Conservation (phyloP, 1,139 yeast genomes). For the Blastobotrys raffinosifermentans region DNA sequence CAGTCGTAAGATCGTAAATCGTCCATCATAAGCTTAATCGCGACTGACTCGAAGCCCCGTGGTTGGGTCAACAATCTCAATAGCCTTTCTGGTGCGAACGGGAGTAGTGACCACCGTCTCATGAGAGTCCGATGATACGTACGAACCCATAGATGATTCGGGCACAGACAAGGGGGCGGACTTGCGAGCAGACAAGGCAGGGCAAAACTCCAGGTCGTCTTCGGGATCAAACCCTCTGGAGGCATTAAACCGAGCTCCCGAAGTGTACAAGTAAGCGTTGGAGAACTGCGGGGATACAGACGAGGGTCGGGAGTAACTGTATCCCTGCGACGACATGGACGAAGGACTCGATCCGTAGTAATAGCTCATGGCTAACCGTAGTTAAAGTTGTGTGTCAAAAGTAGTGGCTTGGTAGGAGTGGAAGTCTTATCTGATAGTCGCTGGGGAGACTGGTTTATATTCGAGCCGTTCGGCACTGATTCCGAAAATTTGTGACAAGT, state of each 20-base stretch:
- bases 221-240: conserved; percentile 65
- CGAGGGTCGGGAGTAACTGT: conserved; percentile 22
- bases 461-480: no score
- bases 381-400: no score
- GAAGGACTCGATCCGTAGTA: conserved; percentile 11
- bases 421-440: no score
- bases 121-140: conserved; percentile 12
- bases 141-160: conserved; percentile 4
- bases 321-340: conserved; percentile 7
- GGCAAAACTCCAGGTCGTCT: conserved; percentile 65
- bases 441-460: no score
- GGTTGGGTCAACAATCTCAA: conserved; percentile 74
- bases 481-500: no score
- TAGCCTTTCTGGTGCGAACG: conserved; percentile 36
- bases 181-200: conserved; percentile 18
- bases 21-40: neutral
- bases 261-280: conserved; percentile 20
- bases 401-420: conserved; percentile 24
- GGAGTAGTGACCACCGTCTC: conserved; percentile 12
- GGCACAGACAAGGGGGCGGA: neutral
- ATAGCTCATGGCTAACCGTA: conserved; percentile 13
- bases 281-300: conserved; percentile 29
- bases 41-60: conserved; percentile 57
- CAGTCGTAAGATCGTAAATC: neutral
- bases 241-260: conserved; percentile 45